Evolutionary conservation across 495 filamentous ascomycete genomes (phyloP), one percentile per base, ranked within the genome.

Genomic region (Xylaria palmicola): DNA sequence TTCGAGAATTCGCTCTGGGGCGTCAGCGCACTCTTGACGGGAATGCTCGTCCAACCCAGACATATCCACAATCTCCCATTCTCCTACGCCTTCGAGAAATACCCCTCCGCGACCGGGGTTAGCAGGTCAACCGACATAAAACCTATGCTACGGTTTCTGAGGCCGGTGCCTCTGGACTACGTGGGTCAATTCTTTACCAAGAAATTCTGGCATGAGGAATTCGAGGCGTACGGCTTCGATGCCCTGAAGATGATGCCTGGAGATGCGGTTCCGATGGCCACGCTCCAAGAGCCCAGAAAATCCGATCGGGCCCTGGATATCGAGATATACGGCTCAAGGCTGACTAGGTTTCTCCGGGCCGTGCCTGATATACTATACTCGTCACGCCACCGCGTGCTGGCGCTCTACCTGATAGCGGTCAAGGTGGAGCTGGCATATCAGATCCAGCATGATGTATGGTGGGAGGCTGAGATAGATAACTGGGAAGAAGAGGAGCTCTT

Each of bases 1-100:
- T 34, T 72, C 29, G 73, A 75, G 62, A 50, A 59, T 4, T 36
- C 50, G 1, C 19, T 68, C 6, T 64, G 55, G 56, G 64, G 62
- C 3, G 3, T 22, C 6, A 15, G 57, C 9, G 1, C 22, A 5
- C n/a, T 3, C 22, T 3, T 54, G 6, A 27, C 15, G 26, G 39
- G 8, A 44, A 6, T 27, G 13, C 19, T 3, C n/a, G 7, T 8
- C n/a, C n/a, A n/a, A n/a, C n/a, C 34, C 27, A 27, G 58, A 12
- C 34, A 51, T 6, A 10, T 60, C 40, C 19, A 5, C 0, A 22
- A 4, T 19, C 9, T 68, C 12, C 1, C 47, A n/a, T 24, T 63
- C 50, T 22, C 27, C n/a, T 0, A 10, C 3, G 12, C 12, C 15
- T 20, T 36, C 13, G 6, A 45, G 30, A 36, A 17, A 22, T 20